Evolutionary conservation across 805 yeast genomes (phyloP).

Genomic region (Suhomyces prunicola): DNA sequence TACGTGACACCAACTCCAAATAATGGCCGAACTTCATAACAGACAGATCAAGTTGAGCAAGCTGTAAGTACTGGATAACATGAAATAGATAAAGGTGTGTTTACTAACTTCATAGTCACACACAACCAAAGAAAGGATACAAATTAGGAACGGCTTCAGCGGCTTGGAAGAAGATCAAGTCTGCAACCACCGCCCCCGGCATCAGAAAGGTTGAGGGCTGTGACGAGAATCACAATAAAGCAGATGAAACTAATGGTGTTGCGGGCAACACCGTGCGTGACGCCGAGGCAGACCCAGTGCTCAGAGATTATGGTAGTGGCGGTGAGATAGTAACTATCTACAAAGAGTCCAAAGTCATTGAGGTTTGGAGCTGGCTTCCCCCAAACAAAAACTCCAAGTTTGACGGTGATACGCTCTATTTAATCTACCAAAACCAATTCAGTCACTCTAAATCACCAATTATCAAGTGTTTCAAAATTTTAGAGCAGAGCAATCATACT

Average conservation of each 20-base stretch:
- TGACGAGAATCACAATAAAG: background rate
- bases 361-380: slow-evolving; percentile 35
- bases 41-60: slow-evolving; percentile 21
- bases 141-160: slow-evolving; percentile 40
- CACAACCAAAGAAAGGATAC: slow-evolving; percentile 34
- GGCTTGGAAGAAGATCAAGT: slow-evolving; percentile 41
- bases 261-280: background rate
- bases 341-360: slow-evolving; percentile 16
- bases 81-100: background rate
- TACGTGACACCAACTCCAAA: background rate
- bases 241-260: background rate
- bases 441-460: background rate
- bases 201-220: background rate
- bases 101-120: slow-evolving; percentile 22
- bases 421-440: slow-evolving; percentile 5
- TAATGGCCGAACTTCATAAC: slow-evolving; percentile 13
- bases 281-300: background rate
- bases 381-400: slow-evolving; percentile 4
- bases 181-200: slow-evolving; percentile 22
- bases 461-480: background rate
- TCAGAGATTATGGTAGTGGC: slow-evolving; percentile 24
- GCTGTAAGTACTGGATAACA: slow-evolving; percentile 14
- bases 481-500: background rate
- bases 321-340: slow-evolving; percentile 33
- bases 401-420: slow-evolving; percentile 26